Evolutionary conservation across 805 yeast genomes (phyloP).

Genomic region (Wickerhamomyces queroliae): DNA sequence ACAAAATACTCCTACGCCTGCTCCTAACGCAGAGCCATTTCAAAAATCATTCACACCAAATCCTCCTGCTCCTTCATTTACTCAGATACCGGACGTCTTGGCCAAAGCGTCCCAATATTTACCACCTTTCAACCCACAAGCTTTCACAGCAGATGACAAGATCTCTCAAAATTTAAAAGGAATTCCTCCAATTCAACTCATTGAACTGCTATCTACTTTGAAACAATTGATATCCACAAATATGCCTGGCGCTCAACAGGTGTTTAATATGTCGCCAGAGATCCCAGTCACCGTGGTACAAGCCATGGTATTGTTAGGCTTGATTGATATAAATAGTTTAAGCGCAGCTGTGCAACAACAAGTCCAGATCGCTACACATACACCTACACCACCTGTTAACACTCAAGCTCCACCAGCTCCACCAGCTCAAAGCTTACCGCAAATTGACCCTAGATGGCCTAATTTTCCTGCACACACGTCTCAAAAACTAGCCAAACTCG

Average conservation of each 20-base stretch:
- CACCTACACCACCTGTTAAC: constrained; percentile 8
- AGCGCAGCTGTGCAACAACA: constrained; percentile 37
- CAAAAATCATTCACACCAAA: constrained; percentile 3
- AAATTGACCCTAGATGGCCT: constrained; percentile 37
- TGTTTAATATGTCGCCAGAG: constrained; percentile 47
- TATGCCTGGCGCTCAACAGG: constrained; percentile 42
- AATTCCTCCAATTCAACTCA: constrained; percentile 65
- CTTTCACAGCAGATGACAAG: constrained; percentile 47
- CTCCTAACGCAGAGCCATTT: constrained; percentile 2
- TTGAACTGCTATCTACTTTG: constrained; percentile 62
- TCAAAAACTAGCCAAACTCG: constrained; percentile 43
- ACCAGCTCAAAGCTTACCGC: constrained; percentile 10
- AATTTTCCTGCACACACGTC: constrained; percentile 42
- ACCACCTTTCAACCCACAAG: constrained; percentile 41
- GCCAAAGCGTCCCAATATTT: constrained; percentile 50
- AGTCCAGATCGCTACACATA: constrained; percentile 6
- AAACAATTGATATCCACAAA: constrained; percentile 35
- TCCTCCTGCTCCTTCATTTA: constrained; percentile 11
- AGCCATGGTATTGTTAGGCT: constrained; percentile 71
- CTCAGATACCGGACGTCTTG: constrained; percentile 39
- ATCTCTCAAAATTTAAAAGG: constrained; percentile 56
- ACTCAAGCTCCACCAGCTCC: constrained; percentile 15
- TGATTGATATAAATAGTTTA: constrained; percentile 65
- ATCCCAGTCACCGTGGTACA: constrained; percentile 68
- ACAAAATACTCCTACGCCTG: background rate